Evolutionary conservation across 352 stramenopile genomes (phyloP).

Genomic region (Phytophthora litchii): DNA sequence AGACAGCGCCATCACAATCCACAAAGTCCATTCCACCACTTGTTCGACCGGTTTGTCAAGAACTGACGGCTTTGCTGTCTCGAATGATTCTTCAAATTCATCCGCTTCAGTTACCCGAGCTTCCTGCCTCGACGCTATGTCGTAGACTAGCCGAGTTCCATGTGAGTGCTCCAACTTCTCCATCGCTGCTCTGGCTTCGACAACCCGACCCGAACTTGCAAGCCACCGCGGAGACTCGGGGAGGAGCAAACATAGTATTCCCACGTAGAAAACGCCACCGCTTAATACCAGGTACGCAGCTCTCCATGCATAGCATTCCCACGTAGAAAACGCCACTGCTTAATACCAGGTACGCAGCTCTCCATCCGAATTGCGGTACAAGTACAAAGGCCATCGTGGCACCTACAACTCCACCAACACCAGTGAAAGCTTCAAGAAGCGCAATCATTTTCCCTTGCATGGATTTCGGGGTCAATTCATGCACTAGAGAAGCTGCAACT

Average conservation of each 20-base stretch:
- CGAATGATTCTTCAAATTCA: background rate
- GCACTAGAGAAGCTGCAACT: constrained; percentile 31
- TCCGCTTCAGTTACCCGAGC: constrained; percentile 4
- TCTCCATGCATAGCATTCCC: constrained; percentile 30
- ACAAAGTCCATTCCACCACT: constrained; percentile 38
- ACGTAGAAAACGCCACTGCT: constrained; percentile 27
- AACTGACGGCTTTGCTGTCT: constrained; percentile 1
- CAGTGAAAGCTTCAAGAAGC: constrained; percentile 36
- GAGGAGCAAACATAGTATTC: constrained; percentile 21
- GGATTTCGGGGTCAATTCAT: constrained; percentile 36
- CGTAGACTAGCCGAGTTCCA: constrained; percentile 2
- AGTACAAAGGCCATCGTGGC: constrained; percentile 26
- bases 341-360: constrained; percentile 26
- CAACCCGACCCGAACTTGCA: constrained; percentile 19
- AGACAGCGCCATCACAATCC: constrained; percentile 38
- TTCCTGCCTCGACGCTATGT: constrained; percentile 17
- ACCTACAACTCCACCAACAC: constrained; percentile 29
- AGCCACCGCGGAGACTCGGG: constrained; percentile 48
- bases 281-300: constrained; percentile 25
- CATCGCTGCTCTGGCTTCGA: constrained; percentile 23
- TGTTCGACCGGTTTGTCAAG: constrained; percentile 18
- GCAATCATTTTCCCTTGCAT: constrained; percentile 35
- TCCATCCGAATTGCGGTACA: constrained; percentile 34
- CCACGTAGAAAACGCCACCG: constrained; percentile 25
- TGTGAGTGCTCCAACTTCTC: constrained; percentile 33